phyloP scores from a whole-genome alignment of 2,329 filamentous ascomycete genomes.

The Pseudogymnoascus sp. region DNA sequence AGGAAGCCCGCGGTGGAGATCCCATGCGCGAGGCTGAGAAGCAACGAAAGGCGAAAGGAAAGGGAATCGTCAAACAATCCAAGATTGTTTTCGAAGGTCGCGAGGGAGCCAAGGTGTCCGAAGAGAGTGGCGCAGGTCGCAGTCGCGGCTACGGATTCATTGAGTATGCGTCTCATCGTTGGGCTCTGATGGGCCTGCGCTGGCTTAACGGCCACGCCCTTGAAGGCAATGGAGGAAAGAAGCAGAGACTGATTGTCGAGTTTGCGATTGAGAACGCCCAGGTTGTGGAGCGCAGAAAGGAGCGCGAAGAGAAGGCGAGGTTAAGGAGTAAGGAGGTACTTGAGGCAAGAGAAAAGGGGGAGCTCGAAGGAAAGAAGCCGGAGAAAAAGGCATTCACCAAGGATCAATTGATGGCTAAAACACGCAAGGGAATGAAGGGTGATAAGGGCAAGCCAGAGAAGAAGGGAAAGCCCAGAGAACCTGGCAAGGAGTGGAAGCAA shows the following conservation, averaged over 20 bases:
- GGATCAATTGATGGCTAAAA: conserved; percentile 29
- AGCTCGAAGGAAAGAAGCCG: conserved; percentile 25
- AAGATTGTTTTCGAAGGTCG: conserved; percentile 90
- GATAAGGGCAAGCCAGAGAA: conserved; percentile 19
- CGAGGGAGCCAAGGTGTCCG: conserved; percentile 75
- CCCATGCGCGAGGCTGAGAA: conserved; percentile 75
- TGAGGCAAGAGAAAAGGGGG: conserved; percentile 27
- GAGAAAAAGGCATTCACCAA: conserved; percentile 28
- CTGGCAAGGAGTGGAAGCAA: conserved; percentile 12
- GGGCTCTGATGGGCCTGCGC: conserved; percentile 86
- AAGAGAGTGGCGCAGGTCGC: conserved; percentile 68
- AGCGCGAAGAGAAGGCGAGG: conserved; percentile 50
- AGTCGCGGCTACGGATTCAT: conserved; percentile 95
- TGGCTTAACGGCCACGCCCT: conserved; percentile 78
- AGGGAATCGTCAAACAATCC: conserved; percentile 78
- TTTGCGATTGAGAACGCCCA: conserved; percentile 98
- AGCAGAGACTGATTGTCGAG: conserved; percentile 85
- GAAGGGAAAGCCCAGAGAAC: conserved; percentile 13
- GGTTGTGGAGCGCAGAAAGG: conserved; percentile 73
- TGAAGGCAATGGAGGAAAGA: conserved; percentile 60
- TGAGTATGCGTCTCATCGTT: conserved; percentile 89
- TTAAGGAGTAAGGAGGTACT: conserved; percentile 31
- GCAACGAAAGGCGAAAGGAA: conserved; percentile 70
- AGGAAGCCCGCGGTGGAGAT: conserved; percentile 69
- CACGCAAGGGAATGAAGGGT: conserved; percentile 28